Evolutionary conservation across 345 rosid species (phyloP).

Genomic region (rapeseed (Brassica napus)): DNA sequence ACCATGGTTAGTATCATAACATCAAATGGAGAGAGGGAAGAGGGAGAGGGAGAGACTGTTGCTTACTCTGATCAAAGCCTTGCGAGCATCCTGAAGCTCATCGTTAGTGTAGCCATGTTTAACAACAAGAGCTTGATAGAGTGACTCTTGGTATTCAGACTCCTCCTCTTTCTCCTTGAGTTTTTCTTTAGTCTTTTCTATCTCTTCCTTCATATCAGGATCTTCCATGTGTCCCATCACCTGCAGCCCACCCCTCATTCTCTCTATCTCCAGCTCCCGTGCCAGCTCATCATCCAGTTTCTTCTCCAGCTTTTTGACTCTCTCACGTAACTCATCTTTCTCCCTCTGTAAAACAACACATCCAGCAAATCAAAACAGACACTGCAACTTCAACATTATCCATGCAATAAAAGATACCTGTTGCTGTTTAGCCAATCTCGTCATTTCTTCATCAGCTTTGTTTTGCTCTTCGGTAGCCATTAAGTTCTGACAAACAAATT

Average conservation of each 20-base stretch:
- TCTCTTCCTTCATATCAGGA: constrained; percentile 40
- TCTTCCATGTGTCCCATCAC: constrained; percentile 72
- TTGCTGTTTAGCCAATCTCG: constrained; percentile 64
- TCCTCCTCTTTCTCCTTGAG: constrained; percentile 63
- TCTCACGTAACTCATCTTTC: constrained; percentile 54
- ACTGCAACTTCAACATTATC: not conserved
- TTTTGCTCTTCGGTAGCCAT: constrained; percentile 72
- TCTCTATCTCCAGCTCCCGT: constrained; percentile 74
- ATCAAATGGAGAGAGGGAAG: not conserved
- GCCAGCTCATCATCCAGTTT: constrained; percentile 69
- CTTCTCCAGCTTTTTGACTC: constrained; percentile 55
- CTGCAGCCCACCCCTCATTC: constrained; percentile 56
- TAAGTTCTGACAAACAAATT: constrained; percentile 48
- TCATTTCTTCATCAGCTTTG: constrained; percentile 57
- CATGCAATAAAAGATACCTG: constrained; percentile 44
- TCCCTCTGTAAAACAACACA: constrained; percentile 49
- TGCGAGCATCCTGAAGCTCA: constrained; percentile 46
- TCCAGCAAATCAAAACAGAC: constrained; percentile 10
- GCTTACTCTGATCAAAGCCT: constrained; percentile 37
- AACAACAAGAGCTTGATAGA: constrained; percentile 44
- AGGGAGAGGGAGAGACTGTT: constrained; percentile 1
- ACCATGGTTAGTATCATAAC: constrained; percentile 7
- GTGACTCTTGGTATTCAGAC: constrained; percentile 39
- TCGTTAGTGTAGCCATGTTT: constrained; percentile 32
- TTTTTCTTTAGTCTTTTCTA: constrained; percentile 43